Evolutionary conservation across 257 asterid species (phyloP).

Genomic region (Fraxinus cuspidata): DNA sequence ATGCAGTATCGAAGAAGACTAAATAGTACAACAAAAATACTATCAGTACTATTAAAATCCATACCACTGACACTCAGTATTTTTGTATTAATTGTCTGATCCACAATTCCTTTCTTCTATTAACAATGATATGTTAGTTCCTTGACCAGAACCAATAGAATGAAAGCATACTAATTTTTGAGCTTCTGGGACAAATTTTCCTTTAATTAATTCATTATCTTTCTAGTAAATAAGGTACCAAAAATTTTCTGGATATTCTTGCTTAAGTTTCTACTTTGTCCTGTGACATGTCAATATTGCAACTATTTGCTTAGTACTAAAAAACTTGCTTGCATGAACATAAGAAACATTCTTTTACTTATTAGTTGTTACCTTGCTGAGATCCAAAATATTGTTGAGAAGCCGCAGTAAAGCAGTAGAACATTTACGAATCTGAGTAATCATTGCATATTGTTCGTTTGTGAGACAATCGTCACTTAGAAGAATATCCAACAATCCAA

Average conservation of each 20-base stretch:
- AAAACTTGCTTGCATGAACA: neutral
- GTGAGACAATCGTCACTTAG: constrained; percentile 75
- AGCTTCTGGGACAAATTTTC: neutral
- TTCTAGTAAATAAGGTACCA: neutral
- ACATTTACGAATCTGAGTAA: constrained; percentile 90
- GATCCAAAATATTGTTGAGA: constrained; percentile 90
- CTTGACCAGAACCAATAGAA: neutral
- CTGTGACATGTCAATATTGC: neutral
- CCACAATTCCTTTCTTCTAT: neutral
- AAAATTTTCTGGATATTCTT: neutral
- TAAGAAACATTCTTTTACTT: constrained; percentile 4
- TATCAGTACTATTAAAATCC: neutral
- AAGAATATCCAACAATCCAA: constrained; percentile 90
- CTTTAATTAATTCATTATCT: neutral
- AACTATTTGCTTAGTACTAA: neutral
- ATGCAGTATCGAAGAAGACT: neutral
- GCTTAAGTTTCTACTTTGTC: neutral
- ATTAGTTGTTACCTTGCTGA: constrained; percentile 67
- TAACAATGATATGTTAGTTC: neutral
- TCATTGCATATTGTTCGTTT: constrained; percentile 72
- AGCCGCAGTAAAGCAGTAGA: constrained; percentile 85
- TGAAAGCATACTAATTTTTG: neutral
- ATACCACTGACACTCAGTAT: neutral
- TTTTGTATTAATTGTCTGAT: no score
- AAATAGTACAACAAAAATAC: neutral